Conservation (phyloP, 2,329 filamentous ascomycete genomes). For the Colletotrichum tabaci region DNA sequence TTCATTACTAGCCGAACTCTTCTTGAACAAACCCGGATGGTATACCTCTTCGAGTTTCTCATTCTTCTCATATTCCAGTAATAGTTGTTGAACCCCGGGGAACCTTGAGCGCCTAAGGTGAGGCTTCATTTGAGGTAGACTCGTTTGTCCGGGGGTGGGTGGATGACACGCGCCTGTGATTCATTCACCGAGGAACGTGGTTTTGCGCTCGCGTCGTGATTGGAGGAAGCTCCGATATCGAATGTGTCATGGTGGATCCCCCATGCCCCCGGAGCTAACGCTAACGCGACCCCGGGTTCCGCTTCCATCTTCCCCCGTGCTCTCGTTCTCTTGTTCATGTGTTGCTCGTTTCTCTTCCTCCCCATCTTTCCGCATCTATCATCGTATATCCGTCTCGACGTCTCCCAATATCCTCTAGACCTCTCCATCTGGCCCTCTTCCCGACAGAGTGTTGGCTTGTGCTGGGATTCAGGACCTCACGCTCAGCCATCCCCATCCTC, state of each 20-base stretch:
- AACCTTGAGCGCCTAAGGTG: no score
- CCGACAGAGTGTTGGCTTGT: neutral
- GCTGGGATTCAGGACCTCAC: no score
- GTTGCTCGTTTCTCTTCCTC: neutral
- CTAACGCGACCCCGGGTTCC: conserved; percentile 32
- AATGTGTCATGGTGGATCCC: conserved; percentile 28
- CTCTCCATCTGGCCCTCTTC: neutral
- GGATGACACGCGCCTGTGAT: neutral
- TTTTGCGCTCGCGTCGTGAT: conserved; percentile 38
- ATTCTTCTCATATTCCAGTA: no score
- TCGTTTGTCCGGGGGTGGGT: no score
- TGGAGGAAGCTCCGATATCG: conserved; percentile 32
- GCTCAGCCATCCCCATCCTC: neutral
- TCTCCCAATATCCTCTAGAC: no score
- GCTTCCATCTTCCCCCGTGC: conserved; percentile 16
- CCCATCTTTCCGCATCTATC: neutral
- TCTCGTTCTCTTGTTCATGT: neutral
- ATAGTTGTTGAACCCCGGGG: no score
- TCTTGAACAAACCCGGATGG: no score
- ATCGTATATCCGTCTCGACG: no score
- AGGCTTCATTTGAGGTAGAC: no score
- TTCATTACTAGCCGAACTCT: no score
- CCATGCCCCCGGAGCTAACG: conserved; percentile 13
- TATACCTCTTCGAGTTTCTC: no score
- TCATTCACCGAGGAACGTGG: conserved; percentile 32